Percentiles rank a stretch among this genome's conserved stretches.
phyloP scores from a whole-genome alignment of 202 grass and related monocot genomes.

The Brachypodium distachyon region DNA sequence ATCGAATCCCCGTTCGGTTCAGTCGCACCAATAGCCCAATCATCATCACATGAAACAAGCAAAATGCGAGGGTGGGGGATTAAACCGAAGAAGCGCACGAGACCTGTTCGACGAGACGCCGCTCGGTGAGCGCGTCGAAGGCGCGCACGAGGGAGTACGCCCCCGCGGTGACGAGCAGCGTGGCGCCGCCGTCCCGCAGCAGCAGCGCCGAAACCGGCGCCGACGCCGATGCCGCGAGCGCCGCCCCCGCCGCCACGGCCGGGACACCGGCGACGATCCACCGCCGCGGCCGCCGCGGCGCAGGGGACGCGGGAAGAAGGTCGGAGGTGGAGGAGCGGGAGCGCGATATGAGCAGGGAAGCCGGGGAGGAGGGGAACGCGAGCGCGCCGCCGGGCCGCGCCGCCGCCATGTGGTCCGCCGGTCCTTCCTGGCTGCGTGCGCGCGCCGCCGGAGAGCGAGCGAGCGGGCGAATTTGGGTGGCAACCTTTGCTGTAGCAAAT shows the following conservation, averaged over 20 bases:
- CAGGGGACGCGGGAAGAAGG: background rate
- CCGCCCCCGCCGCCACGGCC: constrained; percentile 1
- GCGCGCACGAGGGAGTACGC: constrained; percentile 65
- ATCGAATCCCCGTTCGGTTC: background rate
- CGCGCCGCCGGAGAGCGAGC: too few species aligned
- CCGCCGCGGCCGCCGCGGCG: background rate
- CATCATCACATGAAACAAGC: too few species aligned
- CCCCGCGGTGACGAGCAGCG: constrained; percentile 37
- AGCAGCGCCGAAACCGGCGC: background rate
- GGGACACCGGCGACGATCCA: constrained; percentile 14
- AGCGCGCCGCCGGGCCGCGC: background rate
- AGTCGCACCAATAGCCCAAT: background rate
- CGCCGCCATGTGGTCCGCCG: background rate
- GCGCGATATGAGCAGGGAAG: constrained; percentile 12
- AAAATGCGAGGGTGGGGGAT: background rate
- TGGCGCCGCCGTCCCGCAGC: constrained; percentile 47
- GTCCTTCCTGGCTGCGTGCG: too few species aligned
- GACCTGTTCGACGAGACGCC: constrained; percentile 73
- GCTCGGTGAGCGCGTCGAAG: constrained; percentile 60
- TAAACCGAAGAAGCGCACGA: background rate
- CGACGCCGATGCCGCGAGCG: background rate
- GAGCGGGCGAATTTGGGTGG: too few species aligned
- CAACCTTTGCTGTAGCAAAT: too few species aligned
- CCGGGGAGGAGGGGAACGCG: background rate
- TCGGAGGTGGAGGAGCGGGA: background rate